Percentiles rank a stretch among this genome's conserved stretches.
These are phyloP conservation scores for Phytopythium oedochilum DNA, from an alignment of 352 stramenopile species.

Conservation along the genomic window DNA sequence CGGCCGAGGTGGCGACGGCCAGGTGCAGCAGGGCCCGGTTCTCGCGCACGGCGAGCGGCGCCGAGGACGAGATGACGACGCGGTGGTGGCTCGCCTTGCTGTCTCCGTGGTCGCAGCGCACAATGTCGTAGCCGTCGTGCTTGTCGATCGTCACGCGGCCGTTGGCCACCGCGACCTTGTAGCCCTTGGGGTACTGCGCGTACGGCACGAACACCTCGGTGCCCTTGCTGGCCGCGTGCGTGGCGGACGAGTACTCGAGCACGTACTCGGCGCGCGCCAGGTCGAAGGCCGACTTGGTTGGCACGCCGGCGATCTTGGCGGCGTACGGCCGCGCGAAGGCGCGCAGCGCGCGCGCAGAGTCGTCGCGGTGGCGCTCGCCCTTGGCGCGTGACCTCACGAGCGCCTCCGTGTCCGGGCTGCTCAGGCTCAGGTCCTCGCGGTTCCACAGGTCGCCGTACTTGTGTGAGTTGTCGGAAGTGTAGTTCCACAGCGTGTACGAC, in stretches of 20 bases:
- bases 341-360: slow-evolving; percentile 35
- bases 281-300: slow-evolving; percentile 53
- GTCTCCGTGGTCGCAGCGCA: slow-evolving; percentile 29
- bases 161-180: slow-evolving; percentile 30
- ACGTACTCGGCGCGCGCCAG: slow-evolving; percentile 49
- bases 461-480: slow-evolving; percentile 79
- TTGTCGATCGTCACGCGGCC: slow-evolving; percentile 31
- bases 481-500: slow-evolving; percentile 90
- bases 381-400: slow-evolving; percentile 9
- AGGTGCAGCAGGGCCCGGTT: slow-evolving; percentile 4
- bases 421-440: slow-evolving; percentile 80
- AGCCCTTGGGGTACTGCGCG: slow-evolving; percentile 67
- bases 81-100: slow-evolving; percentile 21
- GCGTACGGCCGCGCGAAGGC: slow-evolving; percentile 70
- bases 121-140: slow-evolving; percentile 42
- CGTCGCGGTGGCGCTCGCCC: slow-evolving; percentile 25
- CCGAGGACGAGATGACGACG: slow-evolving; percentile 19
- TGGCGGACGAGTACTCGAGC: slow-evolving; percentile 42
- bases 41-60: slow-evolving; percentile 1
- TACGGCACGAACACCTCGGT: slow-evolving; percentile 75
- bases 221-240: slow-evolving; percentile 17
- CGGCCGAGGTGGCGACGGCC: background rate
- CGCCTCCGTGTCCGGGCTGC: slow-evolving; percentile 29
- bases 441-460: slow-evolving; percentile 83
- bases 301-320: slow-evolving; percentile 59